Base-by-base conservation (phyloP, 805 yeast genomes). In the Yarrowia sp. region DNA sequence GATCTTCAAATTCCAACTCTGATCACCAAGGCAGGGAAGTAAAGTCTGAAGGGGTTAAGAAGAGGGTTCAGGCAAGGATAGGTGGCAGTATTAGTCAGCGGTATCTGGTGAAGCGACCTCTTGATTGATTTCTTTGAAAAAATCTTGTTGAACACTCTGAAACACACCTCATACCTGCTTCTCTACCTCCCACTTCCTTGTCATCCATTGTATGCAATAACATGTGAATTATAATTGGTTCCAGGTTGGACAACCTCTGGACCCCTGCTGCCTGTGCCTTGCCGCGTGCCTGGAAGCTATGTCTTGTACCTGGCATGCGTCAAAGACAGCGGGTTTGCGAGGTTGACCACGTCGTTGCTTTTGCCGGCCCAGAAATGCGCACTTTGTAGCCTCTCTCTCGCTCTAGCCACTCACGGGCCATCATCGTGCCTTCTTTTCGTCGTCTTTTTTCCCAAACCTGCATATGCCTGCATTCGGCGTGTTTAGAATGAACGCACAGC, bases 201-300 rank as follows among this genome's bases (percentile, higher is more conserved):
- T 24, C 6, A 24, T n/a, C 17, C 46, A 43, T 17, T 17, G 24
- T 17, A 40, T 43, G 49, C 24, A 42, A 12, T 9, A 8, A 44
- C 49, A 44, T 44, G 49, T 44, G 33, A 42, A 42, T 13, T 17
- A 17, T 8, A 6, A 9, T 3, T n/a, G 14, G 12, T 17, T 9
- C 15, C 44, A 42, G 5, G 10, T n/a, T n/a, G 12, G 49, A 13
- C 20, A 10, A 10, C 2, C 7, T 2, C 49, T n/a, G n/a, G 2
- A 50, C 56, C 56, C 56, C 56, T 50, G 56, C 30, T 13, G 17
- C n/a, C 9, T 34, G 56, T 50, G 42, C 56, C 56, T 50, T 50
- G 30, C 56, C 20, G 56, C 56, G 56, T 50, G 42, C 56, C 56
- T 50, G 56, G 39, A 24, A 14, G 55, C 9, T 8, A 20, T 52